Evolutionary conservation across 2,329 filamentous ascomycete species (phyloP).

Genomic region (Xylariaceae sp.): DNA sequence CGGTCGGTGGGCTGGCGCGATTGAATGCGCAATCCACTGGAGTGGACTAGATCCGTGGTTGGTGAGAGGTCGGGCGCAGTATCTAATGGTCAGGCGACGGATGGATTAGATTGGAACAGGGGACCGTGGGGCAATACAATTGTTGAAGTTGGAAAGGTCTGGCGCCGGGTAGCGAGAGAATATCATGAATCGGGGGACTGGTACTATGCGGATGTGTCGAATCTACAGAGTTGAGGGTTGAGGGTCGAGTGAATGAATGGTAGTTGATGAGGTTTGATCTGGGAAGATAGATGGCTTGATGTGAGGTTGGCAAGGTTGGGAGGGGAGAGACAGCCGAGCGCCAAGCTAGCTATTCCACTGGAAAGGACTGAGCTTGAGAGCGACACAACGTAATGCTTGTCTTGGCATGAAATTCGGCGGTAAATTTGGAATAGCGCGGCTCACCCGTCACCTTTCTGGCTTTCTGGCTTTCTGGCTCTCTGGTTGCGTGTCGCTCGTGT

Average conservation of each 20-base stretch:
- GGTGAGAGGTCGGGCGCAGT: conserved; percentile 19
- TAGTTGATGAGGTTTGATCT: no score
- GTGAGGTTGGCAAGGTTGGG: conserved; percentile 28
- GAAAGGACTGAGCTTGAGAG: conserved; percentile 10
- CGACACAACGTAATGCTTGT: conserved; percentile 29
- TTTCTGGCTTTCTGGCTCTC: conserved; percentile 3
- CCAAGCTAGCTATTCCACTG: conserved; percentile 20
- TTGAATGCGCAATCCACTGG: conserved; percentile 27
- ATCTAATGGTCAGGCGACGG: conserved; percentile 19
- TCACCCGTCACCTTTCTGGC: conserved; percentile 1
- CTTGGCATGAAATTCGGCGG: conserved; percentile 20
- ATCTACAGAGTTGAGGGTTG: no score
- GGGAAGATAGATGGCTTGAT: no score
- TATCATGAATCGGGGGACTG: not conserved
- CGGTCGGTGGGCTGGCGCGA: conserved; percentile 16
- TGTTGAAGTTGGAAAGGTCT: not conserved
- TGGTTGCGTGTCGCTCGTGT: not conserved
- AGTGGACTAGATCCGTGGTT: conserved; percentile 14
- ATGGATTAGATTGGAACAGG: conserved; percentile 1
- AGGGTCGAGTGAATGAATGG: conserved; percentile 14
- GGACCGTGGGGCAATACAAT: not conserved
- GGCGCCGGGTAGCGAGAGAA: not conserved
- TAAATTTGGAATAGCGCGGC: conserved; percentile 28
- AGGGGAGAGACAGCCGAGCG: conserved; percentile 27
- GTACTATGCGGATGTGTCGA: conserved; percentile 3